These are phyloP conservation scores for Ceratocystis variospora DNA, from an alignment of 2,329 filamentous ascomycete species.

Conservation along the genomic window DNA sequence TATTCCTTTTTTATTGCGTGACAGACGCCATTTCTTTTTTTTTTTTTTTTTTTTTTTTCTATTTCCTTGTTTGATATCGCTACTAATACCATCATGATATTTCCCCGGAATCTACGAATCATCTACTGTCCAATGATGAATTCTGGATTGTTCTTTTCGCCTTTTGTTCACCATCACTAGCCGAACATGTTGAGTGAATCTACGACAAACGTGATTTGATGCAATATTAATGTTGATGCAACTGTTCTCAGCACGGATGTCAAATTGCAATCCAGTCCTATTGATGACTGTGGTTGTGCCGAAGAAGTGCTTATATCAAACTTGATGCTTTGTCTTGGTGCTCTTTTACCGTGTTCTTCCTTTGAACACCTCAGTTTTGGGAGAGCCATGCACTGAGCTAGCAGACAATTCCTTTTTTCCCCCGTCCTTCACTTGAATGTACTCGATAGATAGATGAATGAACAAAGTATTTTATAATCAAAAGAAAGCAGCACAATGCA, in stretches of 20 bases:
- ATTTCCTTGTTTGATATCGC: background rate
- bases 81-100: slow-evolving; percentile 20
- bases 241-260: slow-evolving; percentile 72
- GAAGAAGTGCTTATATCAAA: slow-evolving; percentile 93
- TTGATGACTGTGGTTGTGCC: slow-evolving; percentile 87
- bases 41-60: background rate
- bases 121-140: no score
- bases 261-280: slow-evolving; percentile 91
- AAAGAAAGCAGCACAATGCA: background rate
- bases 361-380: background rate
- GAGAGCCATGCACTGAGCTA: slow-evolving; percentile 4
- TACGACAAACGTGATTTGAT: background rate
- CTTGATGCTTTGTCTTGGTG: slow-evolving; percentile 17
- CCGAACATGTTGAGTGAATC: background rate
- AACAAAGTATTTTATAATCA: background rate
- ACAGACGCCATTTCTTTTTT: background rate
- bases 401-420: slow-evolving; percentile 8
- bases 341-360: background rate
- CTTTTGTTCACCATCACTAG: background rate
- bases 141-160: no score
- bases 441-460: background rate
- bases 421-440: no score
- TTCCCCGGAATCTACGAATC: background rate
- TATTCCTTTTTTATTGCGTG: background rate
- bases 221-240: background rate